Evolutionary conservation across 2,329 filamentous ascomycete genomes (phyloP).

Genomic region (Neopestalotiopsis rosae): DNA sequence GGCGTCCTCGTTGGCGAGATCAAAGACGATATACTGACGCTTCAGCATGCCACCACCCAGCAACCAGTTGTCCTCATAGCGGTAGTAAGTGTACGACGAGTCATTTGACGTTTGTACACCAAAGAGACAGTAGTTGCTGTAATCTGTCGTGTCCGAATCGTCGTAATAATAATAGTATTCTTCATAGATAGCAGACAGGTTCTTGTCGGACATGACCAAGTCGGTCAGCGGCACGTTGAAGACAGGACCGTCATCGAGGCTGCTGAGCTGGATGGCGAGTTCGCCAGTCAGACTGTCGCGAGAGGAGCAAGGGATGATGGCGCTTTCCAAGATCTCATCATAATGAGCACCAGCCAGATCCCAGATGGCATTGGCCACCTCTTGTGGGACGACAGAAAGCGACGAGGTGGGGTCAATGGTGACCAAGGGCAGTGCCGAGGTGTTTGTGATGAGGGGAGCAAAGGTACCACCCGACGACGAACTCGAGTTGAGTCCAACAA

Average conservation of each 20-base stretch:
- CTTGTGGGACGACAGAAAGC: slow-evolving; percentile 24
- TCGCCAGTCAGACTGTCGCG: slow-evolving; percentile 24
- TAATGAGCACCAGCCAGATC: slow-evolving; percentile 32
- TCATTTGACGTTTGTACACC: slow-evolving; percentile 34
- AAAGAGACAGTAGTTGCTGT: slow-evolving; percentile 32
- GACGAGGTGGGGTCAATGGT: slow-evolving; percentile 19
- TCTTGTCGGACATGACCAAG: slow-evolving; percentile 30
- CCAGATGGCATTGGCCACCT: slow-evolving; percentile 33
- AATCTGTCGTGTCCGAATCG: not conserved
- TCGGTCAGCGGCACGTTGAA: slow-evolving; percentile 33
- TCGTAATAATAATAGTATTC: not conserved
- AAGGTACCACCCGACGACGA: not conserved
- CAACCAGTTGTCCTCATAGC: slow-evolving; percentile 12
- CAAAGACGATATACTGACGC: slow-evolving; percentile 39
- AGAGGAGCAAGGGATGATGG: slow-evolving; percentile 33
- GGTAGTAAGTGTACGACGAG: slow-evolving; percentile 7
- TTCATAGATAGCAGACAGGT: slow-evolving; percentile 12
- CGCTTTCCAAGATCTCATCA: slow-evolving; percentile 17
- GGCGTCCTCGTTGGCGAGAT: slow-evolving; percentile 37
- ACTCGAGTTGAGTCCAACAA: slow-evolving; percentile 18
- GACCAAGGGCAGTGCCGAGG: slow-evolving; percentile 16
- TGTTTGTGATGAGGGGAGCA: slow-evolving; percentile 19
- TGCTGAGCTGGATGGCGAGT: slow-evolving; percentile 29
- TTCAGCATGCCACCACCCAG: slow-evolving; percentile 34
- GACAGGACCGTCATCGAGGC: slow-evolving; percentile 32